Conservation (phyloP, 1,284 basidiomycete genomes). For the Melampsora americana region DNA sequence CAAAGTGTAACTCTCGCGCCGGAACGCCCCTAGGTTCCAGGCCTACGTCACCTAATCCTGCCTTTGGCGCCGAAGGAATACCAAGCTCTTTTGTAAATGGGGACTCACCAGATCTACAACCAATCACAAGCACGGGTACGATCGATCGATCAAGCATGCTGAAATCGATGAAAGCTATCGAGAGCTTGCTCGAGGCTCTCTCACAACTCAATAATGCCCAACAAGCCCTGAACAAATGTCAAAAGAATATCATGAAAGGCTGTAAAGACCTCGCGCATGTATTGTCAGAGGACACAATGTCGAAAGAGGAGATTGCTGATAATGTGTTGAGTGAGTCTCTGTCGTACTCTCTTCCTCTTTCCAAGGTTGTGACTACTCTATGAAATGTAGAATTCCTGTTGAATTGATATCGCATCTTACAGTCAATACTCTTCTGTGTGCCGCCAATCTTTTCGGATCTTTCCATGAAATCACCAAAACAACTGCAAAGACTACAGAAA, state of each 20-base stretch:
- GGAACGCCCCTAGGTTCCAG: neutral
- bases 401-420: neutral
- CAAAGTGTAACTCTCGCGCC: neutral
- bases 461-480: slow-evolving; percentile 2
- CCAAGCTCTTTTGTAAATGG: neutral
- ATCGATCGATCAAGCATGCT: slow-evolving; percentile 5
- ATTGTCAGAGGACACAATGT: neutral
- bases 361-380: neutral
- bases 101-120: neutral
- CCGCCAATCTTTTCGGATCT: neutral
- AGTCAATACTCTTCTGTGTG: slow-evolving; percentile 1
- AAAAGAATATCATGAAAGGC: slow-evolving; percentile 7
- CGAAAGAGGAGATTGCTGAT: slow-evolving; percentile 1
- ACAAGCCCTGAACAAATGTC: neutral
- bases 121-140: neutral
- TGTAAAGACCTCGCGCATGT: slow-evolving; percentile 6
- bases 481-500: neutral
- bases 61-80: neutral
- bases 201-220: neutral
- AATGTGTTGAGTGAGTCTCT: slow-evolving; percentile 8
- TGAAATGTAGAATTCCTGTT: neutral
- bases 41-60: neutral
- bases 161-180: slow-evolving; percentile 8
- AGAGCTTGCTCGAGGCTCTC: neutral
- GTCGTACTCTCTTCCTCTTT: neutral